Evolutionary conservation across 768 basidiomycete species (phyloP), one percentile per base, ranked within the genome.

Genomic region (Asterophora parasitica): DNA sequence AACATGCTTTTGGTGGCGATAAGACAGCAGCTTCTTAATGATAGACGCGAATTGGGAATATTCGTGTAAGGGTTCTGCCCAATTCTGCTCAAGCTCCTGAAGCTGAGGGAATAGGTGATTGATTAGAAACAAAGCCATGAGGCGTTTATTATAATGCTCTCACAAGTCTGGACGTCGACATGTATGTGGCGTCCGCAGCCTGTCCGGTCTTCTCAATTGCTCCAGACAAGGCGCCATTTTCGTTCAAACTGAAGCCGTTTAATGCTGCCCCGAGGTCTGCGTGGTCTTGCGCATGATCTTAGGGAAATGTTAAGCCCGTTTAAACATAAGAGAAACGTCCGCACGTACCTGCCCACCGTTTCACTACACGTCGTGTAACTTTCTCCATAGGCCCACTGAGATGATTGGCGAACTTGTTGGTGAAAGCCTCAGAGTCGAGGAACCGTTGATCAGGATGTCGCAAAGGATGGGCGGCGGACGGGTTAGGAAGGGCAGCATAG

Each of bases 191-290:
- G 66, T 99, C 96, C 37, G 92, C 81, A 12, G 96, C 96, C 65
- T 98, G 95, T 1, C 96, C 96, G 0, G 93, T 93, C 70, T 91
- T 94, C 72, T 99, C 96, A 52, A 98, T 81, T 7, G 95, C 89
- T 48, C 77, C 66, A n/a, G 90, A 81, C 16, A 95, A 69, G 30
- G 74, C 69, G 1, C 81, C 82, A 27, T 65, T 74, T 73, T 96
- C 92, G 56, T 89, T 94, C 52, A 96, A 71, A 63, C 92, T 92
- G 63, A 91, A 96, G 1, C 90, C 93, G 61, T 97, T 97, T 57
- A 95, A 72, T 10, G 87, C 82, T 15, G 91, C 94, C 30, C 94
- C 94, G 2, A 97, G 77, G 54, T 97, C 94, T 8, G 87, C 80
- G 63, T 93, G 82, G 60, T 96, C 94, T 51, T 89, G 86, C 3